phyloP scores from a whole-genome alignment of 345 rosid genomes.

The Orychophragmus violaceus region DNA sequence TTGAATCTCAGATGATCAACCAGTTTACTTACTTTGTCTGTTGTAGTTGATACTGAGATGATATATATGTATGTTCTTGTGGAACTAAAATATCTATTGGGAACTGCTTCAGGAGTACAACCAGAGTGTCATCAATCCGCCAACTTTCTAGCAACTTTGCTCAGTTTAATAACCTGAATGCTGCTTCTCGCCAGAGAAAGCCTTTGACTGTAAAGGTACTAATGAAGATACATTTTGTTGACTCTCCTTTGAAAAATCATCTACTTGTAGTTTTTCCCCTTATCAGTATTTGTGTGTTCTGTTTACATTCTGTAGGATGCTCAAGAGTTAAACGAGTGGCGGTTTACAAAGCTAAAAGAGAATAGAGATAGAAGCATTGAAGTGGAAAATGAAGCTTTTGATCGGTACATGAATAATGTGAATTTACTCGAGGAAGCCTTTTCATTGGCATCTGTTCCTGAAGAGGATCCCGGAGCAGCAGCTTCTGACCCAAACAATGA shows the following conservation, averaged over 20 bases:
- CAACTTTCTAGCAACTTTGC: slow-evolving; percentile 84
- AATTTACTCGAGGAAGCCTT: slow-evolving; percentile 74
- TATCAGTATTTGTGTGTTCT: background rate
- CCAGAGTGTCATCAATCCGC: slow-evolving; percentile 61
- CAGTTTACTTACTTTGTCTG: background rate
- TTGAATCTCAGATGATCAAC: background rate
- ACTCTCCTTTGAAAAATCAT: background rate
- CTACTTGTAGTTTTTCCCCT: background rate
- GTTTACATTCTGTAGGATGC: slow-evolving; percentile 61
- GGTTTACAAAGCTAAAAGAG: slow-evolving; percentile 82
- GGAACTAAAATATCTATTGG: background rate
- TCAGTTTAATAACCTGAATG: slow-evolving; percentile 73
- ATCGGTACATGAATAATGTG: slow-evolving; percentile 68
- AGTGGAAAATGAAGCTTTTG: slow-evolving; percentile 81
- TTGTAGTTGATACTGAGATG: background rate
- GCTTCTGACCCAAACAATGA: slow-evolving; percentile 28
- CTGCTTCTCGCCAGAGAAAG: slow-evolving; percentile 64
- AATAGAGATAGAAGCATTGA: slow-evolving; percentile 60
- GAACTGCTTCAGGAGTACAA: slow-evolving; percentile 52
- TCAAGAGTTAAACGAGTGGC: slow-evolving; percentile 78
- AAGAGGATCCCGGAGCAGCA: slow-evolving; percentile 31
- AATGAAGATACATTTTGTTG: background rate
- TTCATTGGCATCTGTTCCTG: slow-evolving; percentile 39
- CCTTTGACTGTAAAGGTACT: slow-evolving; percentile 79
- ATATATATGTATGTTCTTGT: background rate